Percentiles rank a stretch among this genome's conserved stretches.
Conservation (phyloP, 2,329 filamentous ascomycete species). For the Sporothrix curviconia region DNA sequence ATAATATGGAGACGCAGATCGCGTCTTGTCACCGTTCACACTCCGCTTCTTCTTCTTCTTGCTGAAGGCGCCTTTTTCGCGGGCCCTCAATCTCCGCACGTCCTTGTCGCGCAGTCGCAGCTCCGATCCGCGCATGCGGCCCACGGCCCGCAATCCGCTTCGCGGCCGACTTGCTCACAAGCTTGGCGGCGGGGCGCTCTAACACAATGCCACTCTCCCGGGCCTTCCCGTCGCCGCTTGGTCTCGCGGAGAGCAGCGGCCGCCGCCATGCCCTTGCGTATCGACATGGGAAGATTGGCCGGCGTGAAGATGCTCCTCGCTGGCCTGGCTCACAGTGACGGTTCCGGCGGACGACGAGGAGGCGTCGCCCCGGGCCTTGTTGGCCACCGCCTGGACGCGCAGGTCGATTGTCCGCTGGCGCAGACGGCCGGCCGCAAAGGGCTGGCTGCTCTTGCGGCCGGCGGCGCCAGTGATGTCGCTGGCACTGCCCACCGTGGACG, state of each 20-base stretch:
- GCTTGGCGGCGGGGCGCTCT: constrained; percentile 44
- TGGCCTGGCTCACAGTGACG: constrained; percentile 65
- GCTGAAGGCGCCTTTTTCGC: constrained; percentile 32
- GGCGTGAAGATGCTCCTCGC: constrained; percentile 62
- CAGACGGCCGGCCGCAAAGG: constrained; percentile 58
- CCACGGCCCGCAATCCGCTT: constrained; percentile 60
- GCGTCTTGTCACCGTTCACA: neutral
- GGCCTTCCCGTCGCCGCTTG: constrained; percentile 68
- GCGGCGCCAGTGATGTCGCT: constrained; percentile 25
- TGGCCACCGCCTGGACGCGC: constrained; percentile 72
- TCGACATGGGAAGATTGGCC: constrained; percentile 80
- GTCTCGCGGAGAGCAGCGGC: constrained; percentile 61
- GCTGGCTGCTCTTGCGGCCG: constrained; percentile 24
- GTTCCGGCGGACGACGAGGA: constrained; percentile 41
- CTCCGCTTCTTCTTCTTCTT: constrained; percentile 23
- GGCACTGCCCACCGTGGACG: constrained; percentile 27
- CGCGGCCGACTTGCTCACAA: constrained; percentile 30
- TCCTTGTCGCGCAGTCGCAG: constrained; percentile 73
- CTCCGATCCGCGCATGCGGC: constrained; percentile 72
- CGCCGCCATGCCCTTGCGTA: constrained; percentile 74
- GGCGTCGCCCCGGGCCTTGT: constrained; percentile 41
- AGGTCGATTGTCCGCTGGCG: constrained; percentile 78
- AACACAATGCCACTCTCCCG: constrained; percentile 86
- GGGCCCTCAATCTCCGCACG: constrained; percentile 61
- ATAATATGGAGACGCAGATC: too few species aligned